These are phyloP conservation scores for Mucor mucedo DNA, from an alignment of 371 early-diverging fungal genomes.

Conservation along the genomic window DNA sequence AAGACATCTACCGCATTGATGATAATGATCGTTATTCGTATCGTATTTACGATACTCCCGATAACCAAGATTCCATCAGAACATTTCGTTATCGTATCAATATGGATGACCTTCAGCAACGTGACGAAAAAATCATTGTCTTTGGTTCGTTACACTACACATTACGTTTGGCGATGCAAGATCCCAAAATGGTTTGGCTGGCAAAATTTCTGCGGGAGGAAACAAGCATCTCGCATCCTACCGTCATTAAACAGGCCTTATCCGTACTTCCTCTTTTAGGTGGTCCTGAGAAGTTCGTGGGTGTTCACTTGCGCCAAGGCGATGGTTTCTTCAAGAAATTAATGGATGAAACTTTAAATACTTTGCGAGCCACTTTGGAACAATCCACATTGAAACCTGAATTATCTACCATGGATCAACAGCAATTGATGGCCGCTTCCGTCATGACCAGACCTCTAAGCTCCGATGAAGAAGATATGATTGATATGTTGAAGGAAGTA, in stretches of 20 bases:
- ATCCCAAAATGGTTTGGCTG: constrained; percentile 27
- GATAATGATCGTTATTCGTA: constrained; percentile 50
- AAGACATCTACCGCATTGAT: constrained; percentile 32
- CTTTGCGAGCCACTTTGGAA: constrained; percentile 33
- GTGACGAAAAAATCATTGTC: constrained; percentile 47
- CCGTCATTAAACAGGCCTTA: constrained; percentile 35
- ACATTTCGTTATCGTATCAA: constrained; percentile 37
- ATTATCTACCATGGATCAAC: not conserved
- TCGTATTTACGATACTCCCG: constrained; percentile 48
- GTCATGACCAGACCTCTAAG: not conserved
- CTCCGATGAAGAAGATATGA: not conserved
- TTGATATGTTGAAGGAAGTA: not conserved
- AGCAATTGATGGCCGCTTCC: not conserved
- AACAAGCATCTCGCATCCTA: constrained; percentile 41
- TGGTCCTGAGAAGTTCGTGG: constrained; percentile 45
- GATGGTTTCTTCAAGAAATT: constrained; percentile 47
- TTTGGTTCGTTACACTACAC: constrained; percentile 55
- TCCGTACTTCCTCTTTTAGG: constrained; percentile 39
- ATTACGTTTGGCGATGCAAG: constrained; percentile 34
- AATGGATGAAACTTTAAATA: constrained; percentile 35
- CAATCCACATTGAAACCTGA: constrained; percentile 8
- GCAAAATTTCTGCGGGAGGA: constrained; percentile 33
- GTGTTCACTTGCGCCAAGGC: constrained; percentile 56
- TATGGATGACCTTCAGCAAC: constrained; percentile 36
- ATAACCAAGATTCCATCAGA: constrained; percentile 21